A percentile compares a stretch with the other conserved stretches of the same genome.
Evolutionary conservation across 768 basidiomycete species (phyloP).

Genomic region (Amanita pallidorosea): DNA sequence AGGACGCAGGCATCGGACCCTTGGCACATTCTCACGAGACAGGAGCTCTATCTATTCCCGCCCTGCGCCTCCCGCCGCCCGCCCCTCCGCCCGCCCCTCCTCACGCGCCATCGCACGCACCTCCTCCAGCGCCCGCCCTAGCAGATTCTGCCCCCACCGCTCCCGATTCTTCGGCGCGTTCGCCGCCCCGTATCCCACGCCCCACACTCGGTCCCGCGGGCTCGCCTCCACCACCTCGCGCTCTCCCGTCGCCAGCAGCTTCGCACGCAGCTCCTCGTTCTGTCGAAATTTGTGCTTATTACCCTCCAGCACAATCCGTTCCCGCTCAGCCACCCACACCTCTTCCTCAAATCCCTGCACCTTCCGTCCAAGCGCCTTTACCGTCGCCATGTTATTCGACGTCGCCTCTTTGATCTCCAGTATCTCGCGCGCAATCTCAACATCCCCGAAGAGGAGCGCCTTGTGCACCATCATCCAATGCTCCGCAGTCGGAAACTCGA

Average conservation of each 20-base stretch:
- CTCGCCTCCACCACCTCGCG: conserved; percentile 46
- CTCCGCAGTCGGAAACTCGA: conserved; percentile 38
- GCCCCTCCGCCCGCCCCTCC: neutral
- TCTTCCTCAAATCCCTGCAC: conserved; percentile 37
- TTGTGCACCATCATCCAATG: conserved; percentile 66
- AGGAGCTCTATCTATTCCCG: neutral
- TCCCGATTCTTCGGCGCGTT: conserved; percentile 29
- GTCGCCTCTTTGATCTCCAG: conserved; percentile 21
- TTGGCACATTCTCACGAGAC: neutral
- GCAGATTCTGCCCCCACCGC: conserved; percentile 49
- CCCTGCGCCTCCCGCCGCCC: neutral
- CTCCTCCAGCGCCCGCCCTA: conserved; percentile 37
- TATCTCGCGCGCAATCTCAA: conserved; percentile 29
- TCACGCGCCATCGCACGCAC: conserved; percentile 21
- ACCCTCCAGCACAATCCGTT: conserved; percentile 41
- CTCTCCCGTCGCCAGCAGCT: conserved; percentile 36
- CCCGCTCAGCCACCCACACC: conserved; percentile 34
- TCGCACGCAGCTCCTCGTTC: conserved; percentile 27
- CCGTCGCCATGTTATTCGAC: conserved; percentile 24
- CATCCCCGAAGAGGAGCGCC: conserved; percentile 43
- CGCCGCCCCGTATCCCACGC: conserved; percentile 42
- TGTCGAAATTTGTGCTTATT: conserved; percentile 45
- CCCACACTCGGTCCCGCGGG: conserved; percentile 54
- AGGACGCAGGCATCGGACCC: conserved; percentile 12
- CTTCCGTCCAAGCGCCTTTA: conserved; percentile 45